Conservation (phyloP, 1,284 basidiomycete species). For the Melampsora abietis-canadensis region DNA sequence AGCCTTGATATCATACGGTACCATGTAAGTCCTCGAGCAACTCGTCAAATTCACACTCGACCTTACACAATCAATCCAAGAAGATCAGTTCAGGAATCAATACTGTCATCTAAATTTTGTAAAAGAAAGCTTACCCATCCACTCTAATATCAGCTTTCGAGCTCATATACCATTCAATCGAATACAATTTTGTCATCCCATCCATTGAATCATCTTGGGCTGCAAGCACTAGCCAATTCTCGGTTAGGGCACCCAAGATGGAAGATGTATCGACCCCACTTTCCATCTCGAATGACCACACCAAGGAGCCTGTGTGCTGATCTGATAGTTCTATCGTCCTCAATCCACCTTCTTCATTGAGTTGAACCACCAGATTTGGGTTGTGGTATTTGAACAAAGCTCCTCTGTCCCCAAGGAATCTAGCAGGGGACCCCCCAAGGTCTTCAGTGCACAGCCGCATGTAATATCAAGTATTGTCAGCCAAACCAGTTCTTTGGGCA, state of each 20-base stretch:
- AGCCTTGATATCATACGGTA: conserved; percentile 27
- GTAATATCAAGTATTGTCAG: not conserved
- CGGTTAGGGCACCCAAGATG: conserved; percentile 60
- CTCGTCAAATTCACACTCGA: conserved; percentile 39
- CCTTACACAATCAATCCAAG: conserved; percentile 1
- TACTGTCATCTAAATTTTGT: not conserved
- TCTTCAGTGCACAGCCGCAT: conserved; percentile 3
- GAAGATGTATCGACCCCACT: conserved; percentile 16
- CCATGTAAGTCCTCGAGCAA: conserved; percentile 24
- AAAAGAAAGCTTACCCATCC: conserved; percentile 23
- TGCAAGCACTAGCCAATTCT: conserved; percentile 79
- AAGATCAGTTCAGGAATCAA: not conserved
- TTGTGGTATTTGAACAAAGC: conserved; percentile 95
- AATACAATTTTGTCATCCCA: conserved; percentile 36
- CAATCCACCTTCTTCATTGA: conserved; percentile 49
- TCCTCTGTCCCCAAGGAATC: conserved; percentile 77
- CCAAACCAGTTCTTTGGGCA: too few species aligned
- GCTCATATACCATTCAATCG: conserved; percentile 43
- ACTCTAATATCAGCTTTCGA: conserved; percentile 30
- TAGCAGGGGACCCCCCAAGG: conserved; percentile 62
- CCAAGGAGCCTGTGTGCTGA: conserved; percentile 15
- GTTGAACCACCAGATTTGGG: conserved; percentile 68
- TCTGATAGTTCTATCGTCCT: conserved; percentile 26
- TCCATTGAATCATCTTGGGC: conserved; percentile 4
- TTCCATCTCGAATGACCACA: conserved; percentile 36